Evolutionary conservation across 306 rosid species (phyloP).

Genomic region (Elaeagnus macrophylla): DNA sequence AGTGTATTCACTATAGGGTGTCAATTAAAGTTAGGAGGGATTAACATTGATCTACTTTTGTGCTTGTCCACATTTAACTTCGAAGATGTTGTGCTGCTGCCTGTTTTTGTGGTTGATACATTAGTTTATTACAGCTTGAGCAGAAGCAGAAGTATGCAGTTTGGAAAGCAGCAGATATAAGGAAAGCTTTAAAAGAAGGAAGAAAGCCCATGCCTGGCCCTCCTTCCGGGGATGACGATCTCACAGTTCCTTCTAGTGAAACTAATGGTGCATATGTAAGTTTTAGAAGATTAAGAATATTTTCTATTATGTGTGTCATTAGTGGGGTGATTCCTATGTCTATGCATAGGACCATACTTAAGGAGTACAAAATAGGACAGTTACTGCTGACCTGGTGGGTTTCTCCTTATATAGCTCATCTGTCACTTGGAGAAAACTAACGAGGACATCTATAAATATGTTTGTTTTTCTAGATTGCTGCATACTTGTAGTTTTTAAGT

Average conservation of each 20-base stretch:
- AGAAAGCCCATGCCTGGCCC: conserved; percentile 81
- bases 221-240: conserved; percentile 83
- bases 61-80: not conserved
- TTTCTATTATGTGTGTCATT: too few species aligned
- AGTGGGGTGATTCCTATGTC: too few species aligned
- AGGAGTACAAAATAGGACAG: too few species aligned
- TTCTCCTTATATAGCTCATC: too few species aligned
- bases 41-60: not conserved
- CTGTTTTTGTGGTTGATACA: not conserved
- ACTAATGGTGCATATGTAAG: conserved; percentile 54
- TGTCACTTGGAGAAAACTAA: too few species aligned
- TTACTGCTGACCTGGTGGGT: too few species aligned
- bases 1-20: not conserved
- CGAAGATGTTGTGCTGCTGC: not conserved
- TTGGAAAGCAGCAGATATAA: conserved; percentile 99
- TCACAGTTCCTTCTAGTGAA: conserved; percentile 41
- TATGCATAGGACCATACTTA: too few species aligned
- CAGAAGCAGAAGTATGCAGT: conserved; percentile 95
- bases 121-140: conserved; percentile 63
- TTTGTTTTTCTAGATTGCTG: too few species aligned
- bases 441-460: too few species aligned
- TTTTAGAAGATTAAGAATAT: conserved; percentile 5
- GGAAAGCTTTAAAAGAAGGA: conserved; percentile 98
- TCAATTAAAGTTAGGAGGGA: not conserved
- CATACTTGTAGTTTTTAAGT: too few species aligned